These are phyloP conservation scores for Ophiostoma piceae DNA, from an alignment of 2,329 filamentous ascomycete genomes.

Conservation along the genomic window DNA sequence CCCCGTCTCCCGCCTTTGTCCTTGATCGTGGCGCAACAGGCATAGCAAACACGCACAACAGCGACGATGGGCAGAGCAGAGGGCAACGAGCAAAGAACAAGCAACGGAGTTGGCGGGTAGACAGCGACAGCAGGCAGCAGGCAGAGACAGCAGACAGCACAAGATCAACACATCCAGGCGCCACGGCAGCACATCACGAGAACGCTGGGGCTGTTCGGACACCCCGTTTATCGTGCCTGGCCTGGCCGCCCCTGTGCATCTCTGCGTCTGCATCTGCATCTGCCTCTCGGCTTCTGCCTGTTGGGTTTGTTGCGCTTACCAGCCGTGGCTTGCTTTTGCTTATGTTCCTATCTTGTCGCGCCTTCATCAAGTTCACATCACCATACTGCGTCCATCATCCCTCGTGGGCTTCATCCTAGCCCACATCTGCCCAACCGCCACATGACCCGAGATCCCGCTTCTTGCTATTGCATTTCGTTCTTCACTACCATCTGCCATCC, in stretches of 20 bases:
- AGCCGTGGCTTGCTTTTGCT: neutral
- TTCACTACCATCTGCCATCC: neutral
- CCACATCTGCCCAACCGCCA: neutral
- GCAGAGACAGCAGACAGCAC: no score
- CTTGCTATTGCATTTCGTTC: neutral
- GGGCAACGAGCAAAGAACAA: neutral
- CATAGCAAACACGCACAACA: neutral
- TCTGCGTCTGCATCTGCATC: neutral
- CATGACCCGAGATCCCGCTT: neutral
- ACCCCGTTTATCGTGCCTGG: neutral
- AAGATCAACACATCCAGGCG: no score
- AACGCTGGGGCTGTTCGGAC: neutral
- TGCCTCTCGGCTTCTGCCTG: neutral
- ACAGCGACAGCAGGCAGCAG: neutral
- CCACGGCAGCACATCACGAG: no score
- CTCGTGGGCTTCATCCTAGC: neutral
- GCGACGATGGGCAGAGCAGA: neutral
- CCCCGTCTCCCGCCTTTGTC: neutral
- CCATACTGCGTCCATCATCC: neutral
- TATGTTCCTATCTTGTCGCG: neutral
- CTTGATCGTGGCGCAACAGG: neutral
- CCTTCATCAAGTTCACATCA: neutral
- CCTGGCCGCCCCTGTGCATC: neutral
- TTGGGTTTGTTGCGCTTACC: neutral
- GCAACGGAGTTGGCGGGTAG: neutral